Evolutionary conservation across 1,284 basidiomycete genomes (phyloP), one percentile per base, ranked within the genome.

Genomic region (Ceraceosorus bombacis): DNA sequence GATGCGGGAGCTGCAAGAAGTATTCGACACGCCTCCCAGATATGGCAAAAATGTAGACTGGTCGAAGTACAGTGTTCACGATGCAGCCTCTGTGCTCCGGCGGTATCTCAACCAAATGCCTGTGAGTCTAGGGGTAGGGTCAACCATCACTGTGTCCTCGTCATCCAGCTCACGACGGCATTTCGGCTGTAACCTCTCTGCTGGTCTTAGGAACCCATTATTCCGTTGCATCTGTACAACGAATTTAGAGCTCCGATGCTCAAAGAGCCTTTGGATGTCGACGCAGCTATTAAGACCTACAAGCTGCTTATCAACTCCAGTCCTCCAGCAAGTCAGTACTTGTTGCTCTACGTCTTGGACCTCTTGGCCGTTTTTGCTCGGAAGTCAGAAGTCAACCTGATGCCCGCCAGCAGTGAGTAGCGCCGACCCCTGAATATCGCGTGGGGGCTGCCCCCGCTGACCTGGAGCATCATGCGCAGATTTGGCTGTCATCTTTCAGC

Each of bases 61-160:
- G 92, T 86, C 89, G 69, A 82, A 83, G 17, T 97, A 88, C 79
- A 95, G 88, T 41, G 85, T 92, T 2, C 94, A 98, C 78, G 94
- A 98, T 77, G 91, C 95, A 54, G 94, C 94, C 15, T 94, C 89
- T 70, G 90, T 98, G 56, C 89, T 98, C 75, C 84, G 94, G 61
- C 82, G 94, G 80, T 98, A 92, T 79, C 85, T 98, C 62, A 97
- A 93, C 5, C 88, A 89, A 75, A 90, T 97, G 88, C 92, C 94
- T 41, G 91, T 91, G 72, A 76, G 87, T 84, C 5, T 54, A 57
- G 62, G 41, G 37, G 56, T 51, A 49, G n/a, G 4, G 15, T 13
- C 15, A 41, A 15, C 5, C 10, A 13, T 10, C 27, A 27, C 27
- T 27, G 27, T 27, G 27, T 27, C 27, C 27, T 27, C 13, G 5